A percentile compares a stretch with the other conserved stretches of the same genome.
Conservation (phyloP, 331 rosid species). For the Acacia concinna region DNA sequence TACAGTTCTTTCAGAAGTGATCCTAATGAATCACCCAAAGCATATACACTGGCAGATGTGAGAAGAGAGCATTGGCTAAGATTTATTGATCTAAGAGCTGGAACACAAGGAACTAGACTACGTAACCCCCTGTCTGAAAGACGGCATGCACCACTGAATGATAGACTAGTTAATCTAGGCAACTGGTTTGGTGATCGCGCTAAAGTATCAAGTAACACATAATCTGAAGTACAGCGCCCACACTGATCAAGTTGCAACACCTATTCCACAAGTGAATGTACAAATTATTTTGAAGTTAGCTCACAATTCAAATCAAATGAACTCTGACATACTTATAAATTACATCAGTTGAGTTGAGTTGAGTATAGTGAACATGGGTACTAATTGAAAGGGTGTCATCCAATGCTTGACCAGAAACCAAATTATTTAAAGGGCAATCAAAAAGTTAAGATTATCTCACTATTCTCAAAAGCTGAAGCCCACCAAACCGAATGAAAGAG, state of each 20-base stretch:
- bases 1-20: constrained; percentile 65
- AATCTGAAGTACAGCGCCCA: constrained; percentile 75
- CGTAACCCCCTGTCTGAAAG: constrained; percentile 65
- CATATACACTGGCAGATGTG: constrained; percentile 47
- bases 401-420: background rate
- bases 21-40: constrained; percentile 65
- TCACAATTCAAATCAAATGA: background rate
- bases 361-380: background rate
- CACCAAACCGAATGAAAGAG: background rate
- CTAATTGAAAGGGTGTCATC: background rate
- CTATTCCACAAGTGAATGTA: constrained; percentile 46
- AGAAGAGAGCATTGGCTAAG: constrained; percentile 89
- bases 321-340: background rate
- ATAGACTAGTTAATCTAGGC: constrained; percentile 54
- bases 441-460: background rate
- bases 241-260: constrained; percentile 81
- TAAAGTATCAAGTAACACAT: constrained; percentile 45
- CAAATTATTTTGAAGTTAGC: constrained; percentile 9
- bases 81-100: constrained; percentile 70
- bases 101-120: constrained; percentile 62
- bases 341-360: background rate
- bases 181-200: constrained; percentile 50
- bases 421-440: background rate
- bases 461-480: background rate
- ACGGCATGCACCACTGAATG: constrained; percentile 83